Evolutionary conservation across 345 rosid species (phyloP).

Genomic region (Jatropha curcas): DNA sequence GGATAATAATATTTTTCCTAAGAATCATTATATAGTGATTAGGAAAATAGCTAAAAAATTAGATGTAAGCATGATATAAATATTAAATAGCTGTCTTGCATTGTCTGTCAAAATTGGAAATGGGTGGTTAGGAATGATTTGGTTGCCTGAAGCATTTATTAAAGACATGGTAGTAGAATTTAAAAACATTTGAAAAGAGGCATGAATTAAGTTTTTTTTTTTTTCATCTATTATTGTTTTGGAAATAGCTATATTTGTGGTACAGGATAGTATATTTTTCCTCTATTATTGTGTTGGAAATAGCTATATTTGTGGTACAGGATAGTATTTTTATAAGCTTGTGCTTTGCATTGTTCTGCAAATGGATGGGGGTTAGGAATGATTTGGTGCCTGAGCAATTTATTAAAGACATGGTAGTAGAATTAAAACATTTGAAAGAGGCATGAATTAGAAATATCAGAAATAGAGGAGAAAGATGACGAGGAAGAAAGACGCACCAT

Average conservation of each 20-base stretch:
- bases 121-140: too few relatives aligned
- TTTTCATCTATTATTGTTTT: conserved; percentile 12
- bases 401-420: background rate
- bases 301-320: conserved; percentile 20
- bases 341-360: background rate
- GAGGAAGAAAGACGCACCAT: background rate
- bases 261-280: background rate
- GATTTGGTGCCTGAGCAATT: background rate
- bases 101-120: too few relatives aligned
- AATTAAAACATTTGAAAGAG: background rate
- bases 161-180: too few relatives aligned
- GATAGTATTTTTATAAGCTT: conserved; percentile 40
- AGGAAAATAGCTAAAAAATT: too few relatives aligned
- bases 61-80: too few relatives aligned
- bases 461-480: background rate
- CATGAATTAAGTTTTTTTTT: too few relatives aligned
- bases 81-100: too few relatives aligned
- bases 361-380: background rate
- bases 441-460: background rate
- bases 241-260: background rate
- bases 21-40: too few relatives aligned
- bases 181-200: too few relatives aligned
- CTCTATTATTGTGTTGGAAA: background rate
- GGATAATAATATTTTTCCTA: too few relatives aligned
- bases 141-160: too few relatives aligned